Percentiles rank a stretch among this genome's conserved stretches.
phyloP scores from a whole-genome alignment of 805 yeast genomes.

The Candida morakotiae region DNA sequence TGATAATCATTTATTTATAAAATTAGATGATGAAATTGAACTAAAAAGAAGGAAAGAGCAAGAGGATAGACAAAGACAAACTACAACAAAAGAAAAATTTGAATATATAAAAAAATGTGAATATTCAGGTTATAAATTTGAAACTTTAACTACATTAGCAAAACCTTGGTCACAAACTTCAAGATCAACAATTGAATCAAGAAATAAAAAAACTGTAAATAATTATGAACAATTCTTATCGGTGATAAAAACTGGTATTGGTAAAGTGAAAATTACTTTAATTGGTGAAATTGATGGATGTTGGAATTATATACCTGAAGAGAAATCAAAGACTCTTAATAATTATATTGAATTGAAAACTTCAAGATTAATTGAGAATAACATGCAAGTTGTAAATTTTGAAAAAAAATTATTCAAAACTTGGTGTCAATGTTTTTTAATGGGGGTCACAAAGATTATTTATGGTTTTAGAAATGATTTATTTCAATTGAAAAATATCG shows the following conservation, averaged over 20 bases:
- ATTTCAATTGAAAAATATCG: slow-evolving; percentile 61
- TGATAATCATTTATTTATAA: slow-evolving; percentile 73
- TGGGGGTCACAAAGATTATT: slow-evolving; percentile 76
- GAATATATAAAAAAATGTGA: slow-evolving; percentile 37
- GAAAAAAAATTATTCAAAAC: slow-evolving; percentile 73
- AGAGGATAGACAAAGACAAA: slow-evolving; percentile 14
- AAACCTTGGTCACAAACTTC: slow-evolving; percentile 71
- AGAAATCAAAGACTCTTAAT: slow-evolving; percentile 41
- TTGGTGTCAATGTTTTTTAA: slow-evolving; percentile 92
- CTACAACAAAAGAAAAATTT: slow-evolving; percentile 16
- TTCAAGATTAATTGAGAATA: slow-evolving; percentile 48
- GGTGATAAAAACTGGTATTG: slow-evolving; percentile 84
- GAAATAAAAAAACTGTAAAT: slow-evolving; percentile 57
- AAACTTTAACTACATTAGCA: slow-evolving; percentile 66
- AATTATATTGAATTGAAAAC: slow-evolving; percentile 90
- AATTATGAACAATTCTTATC: slow-evolving; percentile 75
- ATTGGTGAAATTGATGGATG: slow-evolving; percentile 94
- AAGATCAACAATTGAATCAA: slow-evolving; percentile 62
- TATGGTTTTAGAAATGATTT: slow-evolving; percentile 85
- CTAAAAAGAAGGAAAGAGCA: slow-evolving; percentile 22
- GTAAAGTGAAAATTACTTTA: slow-evolving; percentile 58
- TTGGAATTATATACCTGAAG: slow-evolving; percentile 67
- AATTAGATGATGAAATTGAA: slow-evolving; percentile 43
- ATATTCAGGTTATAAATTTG: slow-evolving; percentile 83
- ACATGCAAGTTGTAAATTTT: slow-evolving; percentile 57